These are phyloP conservation scores for Seminavis robusta DNA, from an alignment of 108 stramenopile species.

Conservation along the genomic window DNA sequence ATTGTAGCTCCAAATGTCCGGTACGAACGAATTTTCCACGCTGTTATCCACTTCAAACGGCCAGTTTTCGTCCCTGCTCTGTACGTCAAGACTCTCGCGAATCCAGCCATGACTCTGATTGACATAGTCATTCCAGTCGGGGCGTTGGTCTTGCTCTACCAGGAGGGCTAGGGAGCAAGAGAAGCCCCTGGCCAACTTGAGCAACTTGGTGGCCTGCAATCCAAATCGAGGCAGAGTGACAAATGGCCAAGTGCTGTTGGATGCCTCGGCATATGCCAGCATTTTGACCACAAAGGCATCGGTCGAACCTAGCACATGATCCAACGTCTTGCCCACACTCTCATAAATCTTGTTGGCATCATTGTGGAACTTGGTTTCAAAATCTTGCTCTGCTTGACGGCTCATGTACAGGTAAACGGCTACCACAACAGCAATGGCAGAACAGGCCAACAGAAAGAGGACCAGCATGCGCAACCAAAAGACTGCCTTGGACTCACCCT, in stretches of 20 bases:
- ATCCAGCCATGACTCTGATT: too few species aligned
- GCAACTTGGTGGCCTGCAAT: too few species aligned
- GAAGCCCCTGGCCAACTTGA: too few species aligned
- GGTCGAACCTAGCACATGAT: constrained; percentile 2
- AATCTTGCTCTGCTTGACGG: background rate
- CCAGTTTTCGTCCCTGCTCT: too few species aligned
- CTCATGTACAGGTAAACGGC: background rate
- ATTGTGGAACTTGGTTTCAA: background rate
- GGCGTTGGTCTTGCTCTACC: too few species aligned
- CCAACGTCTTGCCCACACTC: background rate
- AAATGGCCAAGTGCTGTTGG: constrained; percentile 14
- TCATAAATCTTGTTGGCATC: constrained; percentile 4
- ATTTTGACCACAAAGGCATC: constrained; percentile 13
- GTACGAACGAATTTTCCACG: too few species aligned
- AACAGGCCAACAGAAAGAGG: background rate
- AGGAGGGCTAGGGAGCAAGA: too few species aligned
- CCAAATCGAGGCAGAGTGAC: too few species aligned
- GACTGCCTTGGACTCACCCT: constrained; percentile 3
- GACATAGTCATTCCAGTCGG: too few species aligned
- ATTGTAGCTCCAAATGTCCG: too few species aligned
- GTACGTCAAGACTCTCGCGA: too few species aligned
- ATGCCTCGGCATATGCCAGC: constrained; percentile 2
- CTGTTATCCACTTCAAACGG: too few species aligned
- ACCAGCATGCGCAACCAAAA: background rate
- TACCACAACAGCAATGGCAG: background rate